Evolutionary conservation across 345 rosid genomes (phyloP).

Genomic region (Boechera retrofracta): DNA sequence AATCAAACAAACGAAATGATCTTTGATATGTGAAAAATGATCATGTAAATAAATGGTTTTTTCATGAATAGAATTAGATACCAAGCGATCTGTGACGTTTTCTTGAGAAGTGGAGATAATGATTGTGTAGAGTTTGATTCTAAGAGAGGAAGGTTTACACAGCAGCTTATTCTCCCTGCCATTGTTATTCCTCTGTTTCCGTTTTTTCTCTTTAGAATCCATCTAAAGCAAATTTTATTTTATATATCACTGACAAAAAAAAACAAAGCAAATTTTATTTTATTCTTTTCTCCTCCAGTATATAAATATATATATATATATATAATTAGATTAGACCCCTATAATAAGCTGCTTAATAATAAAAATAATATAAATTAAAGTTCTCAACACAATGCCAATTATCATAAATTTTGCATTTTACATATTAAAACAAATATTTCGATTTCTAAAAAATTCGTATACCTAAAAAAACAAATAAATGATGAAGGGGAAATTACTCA

Average conservation of each 20-base stretch:
- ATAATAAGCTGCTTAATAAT: no score
- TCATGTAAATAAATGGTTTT: background rate
- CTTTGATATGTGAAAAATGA: background rate
- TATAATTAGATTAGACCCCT: no score
- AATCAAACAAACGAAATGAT: background rate
- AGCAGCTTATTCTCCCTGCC: slow-evolving; percentile 53
- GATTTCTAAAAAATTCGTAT: no score
- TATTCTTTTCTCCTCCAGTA: no score
- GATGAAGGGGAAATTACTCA: no score
- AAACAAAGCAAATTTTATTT: no score
- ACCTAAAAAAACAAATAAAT: no score
- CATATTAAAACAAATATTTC: no score
- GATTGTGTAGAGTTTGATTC: slow-evolving; percentile 11
- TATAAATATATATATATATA: no score
- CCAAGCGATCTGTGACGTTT: slow-evolving; percentile 24
- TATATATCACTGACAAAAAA: background rate
- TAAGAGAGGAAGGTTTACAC: slow-evolving; percentile 54
- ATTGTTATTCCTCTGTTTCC: slow-evolving; percentile 38
- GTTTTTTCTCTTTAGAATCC: slow-evolving; percentile 36
- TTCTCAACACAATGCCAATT: no score
- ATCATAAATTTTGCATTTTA: no score
- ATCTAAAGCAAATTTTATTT: slow-evolving; percentile 20
- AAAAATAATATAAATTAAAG: no score
- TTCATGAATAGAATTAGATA: slow-evolving; percentile 3
- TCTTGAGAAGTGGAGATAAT: slow-evolving; percentile 15